Conservation (phyloP, 2,329 filamentous ascomycete species). For the Penicillium oxalicum region DNA sequence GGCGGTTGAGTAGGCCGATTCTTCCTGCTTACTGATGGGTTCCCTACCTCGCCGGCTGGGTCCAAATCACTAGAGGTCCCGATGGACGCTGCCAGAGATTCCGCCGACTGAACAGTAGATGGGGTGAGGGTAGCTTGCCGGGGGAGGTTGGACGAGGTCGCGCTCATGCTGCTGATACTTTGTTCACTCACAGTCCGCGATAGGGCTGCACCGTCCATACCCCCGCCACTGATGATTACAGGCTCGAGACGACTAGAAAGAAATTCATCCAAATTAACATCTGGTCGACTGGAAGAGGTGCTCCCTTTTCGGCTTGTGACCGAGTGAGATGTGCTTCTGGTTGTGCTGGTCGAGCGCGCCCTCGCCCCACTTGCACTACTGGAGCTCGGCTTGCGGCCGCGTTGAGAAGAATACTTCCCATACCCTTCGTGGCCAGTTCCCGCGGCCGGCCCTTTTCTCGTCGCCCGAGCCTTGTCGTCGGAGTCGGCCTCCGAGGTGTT, state of each 20-base stretch:
- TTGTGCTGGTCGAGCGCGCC: conserved; percentile 38
- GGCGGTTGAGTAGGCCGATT: conserved; percentile 2
- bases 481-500: conserved; percentile 47
- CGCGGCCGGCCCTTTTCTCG: conserved; percentile 73
- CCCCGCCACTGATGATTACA: conserved; percentile 46
- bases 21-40: conserved; percentile 1
- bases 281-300: conserved; percentile 32
- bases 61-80: conserved; percentile 17
- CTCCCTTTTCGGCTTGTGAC: conserved; percentile 38
- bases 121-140: conserved; percentile 17
- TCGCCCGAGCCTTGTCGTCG: conserved; percentile 50
- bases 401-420: conserved; percentile 40
- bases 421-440: conserved; percentile 84
- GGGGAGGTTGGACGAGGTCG: conserved; percentile 23
- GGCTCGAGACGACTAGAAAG: conserved; percentile 43
- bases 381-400: conserved; percentile 41
- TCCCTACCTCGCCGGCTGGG: conserved; percentile 4
- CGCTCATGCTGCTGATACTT: conserved; percentile 32
- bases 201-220: conserved; percentile 28
- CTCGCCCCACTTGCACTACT: conserved; percentile 37
- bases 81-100: conserved; percentile 27
- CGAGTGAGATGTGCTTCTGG: conserved; percentile 31
- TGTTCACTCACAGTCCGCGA: conserved; percentile 37
- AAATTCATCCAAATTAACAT: conserved; percentile 45
- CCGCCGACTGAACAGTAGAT: conserved; percentile 29